Evolutionary conservation across 345 rosid species (phyloP).

Genomic region (Dipteronia sinensis): DNA sequence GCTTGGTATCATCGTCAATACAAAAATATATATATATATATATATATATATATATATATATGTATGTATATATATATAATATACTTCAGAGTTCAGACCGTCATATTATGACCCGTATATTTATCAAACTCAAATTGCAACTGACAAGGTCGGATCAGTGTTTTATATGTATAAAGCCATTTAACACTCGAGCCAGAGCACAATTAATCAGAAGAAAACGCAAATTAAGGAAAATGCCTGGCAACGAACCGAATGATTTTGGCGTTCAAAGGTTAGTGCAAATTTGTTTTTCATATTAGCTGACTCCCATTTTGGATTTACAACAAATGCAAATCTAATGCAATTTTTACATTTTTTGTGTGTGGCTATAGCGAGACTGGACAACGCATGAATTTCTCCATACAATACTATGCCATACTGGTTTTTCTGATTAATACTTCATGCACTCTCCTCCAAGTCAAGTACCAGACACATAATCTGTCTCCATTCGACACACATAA

Average conservation of each 20-base stretch:
- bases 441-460: constrained; percentile 2
- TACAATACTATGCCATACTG: neutral
- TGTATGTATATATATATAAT: no score
- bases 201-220: neutral
- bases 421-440: neutral
- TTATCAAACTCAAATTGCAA: no score
- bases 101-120: no score
- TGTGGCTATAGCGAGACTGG: neutral
- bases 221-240: neutral
- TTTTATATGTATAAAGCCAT: neutral
- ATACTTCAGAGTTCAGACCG: no score
- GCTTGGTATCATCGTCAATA: no score
- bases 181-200: neutral
- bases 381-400: no score
- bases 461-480: neutral
- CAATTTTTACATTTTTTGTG: neutral
- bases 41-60: no score
- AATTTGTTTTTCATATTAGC: neutral
- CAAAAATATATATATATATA: no score
- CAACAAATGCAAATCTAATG: neutral
- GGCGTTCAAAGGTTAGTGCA: neutral
- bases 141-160: no score
- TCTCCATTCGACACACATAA: constrained; percentile 11
- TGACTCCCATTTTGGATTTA: neutral
- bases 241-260: neutral